phyloP scores from a whole-genome alignment of 352 stramenopile species.

The Nothophytophthora sp. region DNA sequence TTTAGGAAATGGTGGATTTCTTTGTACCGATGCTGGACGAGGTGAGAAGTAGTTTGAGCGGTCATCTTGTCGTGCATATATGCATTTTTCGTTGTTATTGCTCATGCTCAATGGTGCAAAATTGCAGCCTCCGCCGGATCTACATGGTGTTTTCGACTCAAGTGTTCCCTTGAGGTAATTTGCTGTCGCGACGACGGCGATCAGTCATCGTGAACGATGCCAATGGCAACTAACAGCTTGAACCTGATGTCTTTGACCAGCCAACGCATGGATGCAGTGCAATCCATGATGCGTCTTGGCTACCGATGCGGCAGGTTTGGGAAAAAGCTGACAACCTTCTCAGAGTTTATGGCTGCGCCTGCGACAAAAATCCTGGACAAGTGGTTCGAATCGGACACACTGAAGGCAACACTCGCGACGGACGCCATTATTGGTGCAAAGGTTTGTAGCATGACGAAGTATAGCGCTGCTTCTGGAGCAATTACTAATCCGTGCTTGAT shows the following conservation, averaged over 20 bases:
- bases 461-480: background rate
- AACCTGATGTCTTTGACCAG: conserved; percentile 16
- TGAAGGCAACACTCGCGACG: conserved; percentile 92
- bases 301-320: conserved; percentile 70
- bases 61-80: background rate
- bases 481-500: background rate
- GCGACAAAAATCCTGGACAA: conserved; percentile 88
- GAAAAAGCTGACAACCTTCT: conserved; percentile 75
- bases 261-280: conserved; percentile 62
- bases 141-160: conserved; percentile 66
- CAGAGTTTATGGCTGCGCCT: conserved; percentile 89
- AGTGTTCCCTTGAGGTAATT: conserved; percentile 42
- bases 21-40: conserved; percentile 84
- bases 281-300: conserved; percentile 63
- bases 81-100: background rate
- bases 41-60: conserved; percentile 25
- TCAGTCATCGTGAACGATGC: no score
- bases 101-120: background rate
- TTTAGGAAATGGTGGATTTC: conserved; percentile 76
- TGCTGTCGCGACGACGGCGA: no score
- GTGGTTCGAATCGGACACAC: conserved; percentile 90
- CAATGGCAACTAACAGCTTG: background rate
- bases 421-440: conserved; percentile 92
- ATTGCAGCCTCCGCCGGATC: conserved; percentile 63
- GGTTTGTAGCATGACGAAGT: conserved; percentile 23